Evolutionary conservation across 2,329 filamentous ascomycete species (phyloP).

Genomic region (Zymoseptoria passerinii): DNA sequence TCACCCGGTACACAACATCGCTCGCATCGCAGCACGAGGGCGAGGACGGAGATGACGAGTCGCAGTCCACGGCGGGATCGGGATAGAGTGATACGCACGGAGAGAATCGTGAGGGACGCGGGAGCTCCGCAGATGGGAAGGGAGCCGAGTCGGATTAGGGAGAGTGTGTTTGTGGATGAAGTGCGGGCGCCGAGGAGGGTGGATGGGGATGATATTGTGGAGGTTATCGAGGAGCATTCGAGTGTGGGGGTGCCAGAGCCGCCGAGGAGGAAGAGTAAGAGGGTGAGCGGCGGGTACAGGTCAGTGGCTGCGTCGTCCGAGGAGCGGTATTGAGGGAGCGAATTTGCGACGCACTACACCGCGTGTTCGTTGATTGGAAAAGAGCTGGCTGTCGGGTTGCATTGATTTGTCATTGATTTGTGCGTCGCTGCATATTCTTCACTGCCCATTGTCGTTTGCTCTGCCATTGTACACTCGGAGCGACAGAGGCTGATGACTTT

Average conservation of each 20-base stretch:
- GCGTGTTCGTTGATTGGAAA: background rate
- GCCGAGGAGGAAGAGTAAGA: constrained; percentile 26
- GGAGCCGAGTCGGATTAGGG: constrained; percentile 23
- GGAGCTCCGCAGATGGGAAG: constrained; percentile 14
- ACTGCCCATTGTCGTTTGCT: background rate
- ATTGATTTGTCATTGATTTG: background rate
- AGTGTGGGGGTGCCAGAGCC: constrained; percentile 32
- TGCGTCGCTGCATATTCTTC: background rate
- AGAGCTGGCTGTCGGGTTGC: background rate
- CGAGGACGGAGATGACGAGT: constrained; percentile 26
- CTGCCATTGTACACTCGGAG: background rate
- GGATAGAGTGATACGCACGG: constrained; percentile 24
- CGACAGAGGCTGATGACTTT: background rate
- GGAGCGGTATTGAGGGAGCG: background rate
- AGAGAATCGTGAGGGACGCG: constrained; percentile 28
- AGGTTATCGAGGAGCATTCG: constrained; percentile 51
- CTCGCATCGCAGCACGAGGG: constrained; percentile 25
- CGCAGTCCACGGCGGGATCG: constrained; percentile 21
- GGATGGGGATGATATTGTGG: constrained; percentile 47
- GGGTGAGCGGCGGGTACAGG: constrained; percentile 40
- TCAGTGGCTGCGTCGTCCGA: constrained; percentile 32
- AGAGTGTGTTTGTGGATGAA: constrained; percentile 38
- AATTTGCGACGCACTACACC: constrained; percentile 3
- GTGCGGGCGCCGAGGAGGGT: constrained; percentile 32
- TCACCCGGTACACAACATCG: constrained; percentile 17